Conservation (phyloP, 257 asterid genomes). For the Capsicum chinense region DNA sequence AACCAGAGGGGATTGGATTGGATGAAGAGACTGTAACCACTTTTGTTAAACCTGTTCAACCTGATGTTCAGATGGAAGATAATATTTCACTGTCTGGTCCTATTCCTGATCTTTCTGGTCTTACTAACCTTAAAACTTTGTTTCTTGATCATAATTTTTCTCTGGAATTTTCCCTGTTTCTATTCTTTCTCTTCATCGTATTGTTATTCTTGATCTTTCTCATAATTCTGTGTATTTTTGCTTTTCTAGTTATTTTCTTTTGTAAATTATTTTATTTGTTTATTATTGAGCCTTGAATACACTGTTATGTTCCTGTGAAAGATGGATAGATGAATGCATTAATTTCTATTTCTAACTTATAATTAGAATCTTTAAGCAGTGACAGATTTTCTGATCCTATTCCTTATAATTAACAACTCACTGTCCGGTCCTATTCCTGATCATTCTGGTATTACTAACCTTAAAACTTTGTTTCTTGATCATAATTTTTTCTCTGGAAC, state of each 20-base stretch:
- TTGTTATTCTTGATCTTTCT: too few relatives aligned
- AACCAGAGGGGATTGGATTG: slow-evolving; percentile 73
- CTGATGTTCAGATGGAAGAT: slow-evolving; percentile 94
- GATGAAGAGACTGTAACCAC: slow-evolving; percentile 91
- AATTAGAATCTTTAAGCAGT: too few relatives aligned
- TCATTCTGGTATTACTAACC: slow-evolving; percentile 59
- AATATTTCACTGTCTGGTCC: slow-evolving; percentile 73
- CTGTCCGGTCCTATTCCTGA: slow-evolving; percentile 82
- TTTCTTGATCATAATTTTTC: slow-evolving; percentile 71
- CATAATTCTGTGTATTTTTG: too few relatives aligned
- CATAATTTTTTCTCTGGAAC: slow-evolving; percentile 69
- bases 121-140: slow-evolving; percentile 64
- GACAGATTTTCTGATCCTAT: too few relatives aligned
- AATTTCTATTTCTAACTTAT: too few relatives aligned
- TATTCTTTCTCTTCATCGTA: slow-evolving; percentile 25
- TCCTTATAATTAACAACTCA: slow-evolving; percentile 56
- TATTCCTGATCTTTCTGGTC: slow-evolving; percentile 69
- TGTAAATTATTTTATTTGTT: too few relatives aligned
- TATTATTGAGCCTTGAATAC: too few relatives aligned
- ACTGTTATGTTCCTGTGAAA: too few relatives aligned
- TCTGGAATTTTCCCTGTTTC: slow-evolving; percentile 58
- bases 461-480: slow-evolving; percentile 67
- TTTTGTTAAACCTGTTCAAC: slow-evolving; percentile 63
- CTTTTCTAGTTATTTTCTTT: too few relatives aligned
- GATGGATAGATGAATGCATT: too few relatives aligned